Percentiles rank a stretch among this genome's conserved stretches.
Evolutionary conservation across 306 rosid species (phyloP).

Genomic region (Medicago lupulina): DNA sequence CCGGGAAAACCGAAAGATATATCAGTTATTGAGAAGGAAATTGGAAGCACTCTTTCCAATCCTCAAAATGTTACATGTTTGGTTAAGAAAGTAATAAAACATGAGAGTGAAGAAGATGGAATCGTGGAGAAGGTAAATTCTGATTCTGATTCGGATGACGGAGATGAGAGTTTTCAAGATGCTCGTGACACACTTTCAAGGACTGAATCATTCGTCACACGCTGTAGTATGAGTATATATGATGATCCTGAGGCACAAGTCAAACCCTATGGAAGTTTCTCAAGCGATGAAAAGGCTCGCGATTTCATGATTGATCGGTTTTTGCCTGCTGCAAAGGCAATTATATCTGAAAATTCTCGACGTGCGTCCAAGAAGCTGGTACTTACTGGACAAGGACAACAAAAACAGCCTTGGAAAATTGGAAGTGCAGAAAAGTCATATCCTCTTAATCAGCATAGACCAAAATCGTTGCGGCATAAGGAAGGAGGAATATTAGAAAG

Average conservation of each 20-base stretch:
- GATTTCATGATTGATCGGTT: conserved; percentile 90
- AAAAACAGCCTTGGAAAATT: conserved; percentile 53
- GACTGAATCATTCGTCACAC: conserved; percentile 72
- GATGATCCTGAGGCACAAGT: conserved; percentile 57
- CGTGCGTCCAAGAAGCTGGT: conserved; percentile 55
- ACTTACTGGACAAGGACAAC: conserved; percentile 53
- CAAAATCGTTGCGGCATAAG: conserved; percentile 38
- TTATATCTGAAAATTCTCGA: conserved; percentile 69
- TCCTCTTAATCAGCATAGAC: conserved; percentile 49
- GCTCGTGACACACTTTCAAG: conserved; percentile 79
- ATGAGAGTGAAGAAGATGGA: conserved; percentile 44
- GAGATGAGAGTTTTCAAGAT: conserved; percentile 67
- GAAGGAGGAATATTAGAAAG: conserved; percentile 62
- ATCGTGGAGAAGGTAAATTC: conserved; percentile 36
- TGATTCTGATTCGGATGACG: conserved; percentile 57
- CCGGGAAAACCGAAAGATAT: conserved; percentile 85
- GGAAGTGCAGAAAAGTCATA: conserved; percentile 36
- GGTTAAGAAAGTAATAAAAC: conserved; percentile 38
- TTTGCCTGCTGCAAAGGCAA: conserved; percentile 89
- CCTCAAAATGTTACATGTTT: conserved; percentile 21
- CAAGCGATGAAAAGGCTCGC: conserved; percentile 59
- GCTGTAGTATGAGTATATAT: conserved; percentile 72
- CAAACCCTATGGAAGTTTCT: conserved; percentile 53
- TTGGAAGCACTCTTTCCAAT: not conserved
- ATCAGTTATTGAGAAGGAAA: not conserved